Evolutionary conservation across 805 yeast species (phyloP).

Genomic region (Suhomyces xylopsoci): DNA sequence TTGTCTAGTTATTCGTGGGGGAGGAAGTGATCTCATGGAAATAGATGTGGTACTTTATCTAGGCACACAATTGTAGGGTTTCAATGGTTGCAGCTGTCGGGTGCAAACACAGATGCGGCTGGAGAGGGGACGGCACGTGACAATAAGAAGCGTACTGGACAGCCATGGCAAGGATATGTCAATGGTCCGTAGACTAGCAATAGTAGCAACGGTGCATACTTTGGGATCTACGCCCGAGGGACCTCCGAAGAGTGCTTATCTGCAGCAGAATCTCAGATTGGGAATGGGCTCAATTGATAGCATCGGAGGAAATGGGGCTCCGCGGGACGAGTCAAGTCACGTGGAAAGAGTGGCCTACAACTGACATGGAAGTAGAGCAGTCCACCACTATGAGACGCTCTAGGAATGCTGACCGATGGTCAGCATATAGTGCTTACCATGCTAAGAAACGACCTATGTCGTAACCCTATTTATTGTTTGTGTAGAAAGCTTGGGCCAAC

Average conservation of each 20-base stretch:
- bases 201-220: too few species aligned
- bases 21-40: conserved; percentile 22
- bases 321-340: conserved; percentile 2
- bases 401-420: too few species aligned
- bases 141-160: not conserved
- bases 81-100: not conserved
- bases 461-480: too few species aligned
- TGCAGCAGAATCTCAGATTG: not conserved
- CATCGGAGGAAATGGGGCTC: not conserved
- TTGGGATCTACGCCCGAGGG: not conserved
- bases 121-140: not conserved
- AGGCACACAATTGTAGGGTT: not conserved
- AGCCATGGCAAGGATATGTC: too few species aligned
- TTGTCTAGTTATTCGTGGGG: conserved; percentile 31
- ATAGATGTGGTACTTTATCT: too few species aligned
- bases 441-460: too few species aligned
- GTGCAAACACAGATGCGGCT: not conserved
- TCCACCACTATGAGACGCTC: too few species aligned
- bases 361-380: too few species aligned
- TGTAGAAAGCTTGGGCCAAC: not conserved
- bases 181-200: too few species aligned
- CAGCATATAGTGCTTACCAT: too few species aligned
- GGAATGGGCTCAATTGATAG: not conserved
- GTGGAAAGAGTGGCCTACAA: not conserved
- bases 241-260: not conserved